These are phyloP conservation scores for Candida sphagnicola DNA, from an alignment of 805 yeast genomes.

Conservation along the genomic window DNA sequence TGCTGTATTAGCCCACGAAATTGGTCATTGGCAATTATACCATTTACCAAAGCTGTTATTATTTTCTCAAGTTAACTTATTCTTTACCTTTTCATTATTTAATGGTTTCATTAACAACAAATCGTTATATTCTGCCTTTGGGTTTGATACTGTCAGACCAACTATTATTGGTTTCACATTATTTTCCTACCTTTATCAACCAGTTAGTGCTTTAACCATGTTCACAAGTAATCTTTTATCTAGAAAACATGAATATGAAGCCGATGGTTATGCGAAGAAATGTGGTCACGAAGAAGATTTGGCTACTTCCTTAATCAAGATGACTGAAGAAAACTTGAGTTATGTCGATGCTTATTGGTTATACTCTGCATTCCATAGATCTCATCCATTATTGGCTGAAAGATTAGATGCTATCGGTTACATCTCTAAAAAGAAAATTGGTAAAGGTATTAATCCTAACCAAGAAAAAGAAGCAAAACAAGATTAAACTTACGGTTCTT, in stretches of 20 bases:
- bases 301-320: slow-evolving; percentile 65
- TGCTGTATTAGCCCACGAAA: slow-evolving; percentile 97
- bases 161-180: slow-evolving; percentile 76
- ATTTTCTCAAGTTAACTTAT: slow-evolving; percentile 60
- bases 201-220: slow-evolving; percentile 65
- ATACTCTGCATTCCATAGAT: slow-evolving; percentile 82
- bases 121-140: slow-evolving; percentile 75
- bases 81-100: slow-evolving; percentile 66
- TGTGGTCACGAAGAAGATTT: slow-evolving; percentile 70
- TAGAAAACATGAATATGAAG: slow-evolving; percentile 89
- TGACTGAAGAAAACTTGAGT: slow-evolving; percentile 77
- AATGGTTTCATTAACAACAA: slow-evolving; percentile 75
- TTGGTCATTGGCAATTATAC: slow-evolving; percentile 94
- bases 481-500: too few relatives aligned
- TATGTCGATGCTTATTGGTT: slow-evolving; percentile 88
- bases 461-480: slow-evolving; percentile 2
- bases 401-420: slow-evolving; percentile 73
- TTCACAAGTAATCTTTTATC: slow-evolving; percentile 67
- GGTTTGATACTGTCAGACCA: slow-evolving; percentile 65
- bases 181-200: slow-evolving; percentile 74
- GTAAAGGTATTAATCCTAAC: slow-evolving; percentile 11
- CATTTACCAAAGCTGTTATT: slow-evolving; percentile 78
- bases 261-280: slow-evolving; percentile 79
- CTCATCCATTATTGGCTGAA: slow-evolving; percentile 91
- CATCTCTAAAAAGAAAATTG: slow-evolving; percentile 36